Base-by-base conservation (phyloP, 495 filamentous ascomycete species). In the Eremomyces bilateralis region DNA sequence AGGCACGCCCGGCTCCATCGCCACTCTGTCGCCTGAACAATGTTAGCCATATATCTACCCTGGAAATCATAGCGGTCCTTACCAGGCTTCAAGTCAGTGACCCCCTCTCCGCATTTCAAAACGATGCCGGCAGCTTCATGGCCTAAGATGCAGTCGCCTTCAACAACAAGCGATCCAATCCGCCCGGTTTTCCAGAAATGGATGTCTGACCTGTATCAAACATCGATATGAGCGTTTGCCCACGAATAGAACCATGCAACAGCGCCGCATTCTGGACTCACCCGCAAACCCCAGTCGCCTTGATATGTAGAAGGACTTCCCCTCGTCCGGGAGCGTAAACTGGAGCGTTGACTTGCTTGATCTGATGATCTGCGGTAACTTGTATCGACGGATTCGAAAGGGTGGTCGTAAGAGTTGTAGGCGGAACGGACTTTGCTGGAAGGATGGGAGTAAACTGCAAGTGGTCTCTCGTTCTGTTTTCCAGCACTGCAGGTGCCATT, bases 361-460 rank as follows among this genome's bases (percentile, higher is more conserved):
- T 34, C 3, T 54, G 45, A 27, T 68, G 65, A 42, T 70, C 64
- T 20, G 58, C 59, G 12, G 65, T 68, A 18, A 67, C 58, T 44
- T 68, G 63, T 30, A 68, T 50, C 11, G 64, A 66, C 6, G 64
- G 64, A 44, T 70, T 70, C 18, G 59, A 46, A n/a, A 43, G 50
- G 42, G 43, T 44, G 4, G 45, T 20, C 20, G 29, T 22, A 11
- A 42, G 19, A 1, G 40, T 38, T n/a, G n/a, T 30, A 22, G 31
- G 15, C 8, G 20, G 10, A 4, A n/a, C n/a, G n/a, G n/a, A n/a
- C n/a, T n/a, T n/a, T n/a, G n/a, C n/a, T n/a, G n/a, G n/a, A n/a
- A n/a, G n/a, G n/a, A n/a, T n/a, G n/a, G n/a, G n/a, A n/a, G n/a
- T n/a, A n/a, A n/a, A n/a, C n/a, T n/a, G n/a, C n/a, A n/a, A n/a